Conservation (phyloP, 1,139 yeast genomes). For the Candida frijolesensis region DNA sequence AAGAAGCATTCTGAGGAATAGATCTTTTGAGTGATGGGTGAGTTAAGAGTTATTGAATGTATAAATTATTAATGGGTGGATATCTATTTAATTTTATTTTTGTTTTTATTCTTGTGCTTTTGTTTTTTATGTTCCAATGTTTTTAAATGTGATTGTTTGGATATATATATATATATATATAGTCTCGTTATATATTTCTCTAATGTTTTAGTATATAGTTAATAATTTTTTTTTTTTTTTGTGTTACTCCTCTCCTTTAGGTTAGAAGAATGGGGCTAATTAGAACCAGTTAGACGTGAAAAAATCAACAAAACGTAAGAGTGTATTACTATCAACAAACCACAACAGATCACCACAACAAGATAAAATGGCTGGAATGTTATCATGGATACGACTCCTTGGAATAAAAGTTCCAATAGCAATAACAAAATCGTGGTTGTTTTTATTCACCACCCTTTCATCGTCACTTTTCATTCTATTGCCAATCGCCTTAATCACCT, state of each 20-base stretch:
- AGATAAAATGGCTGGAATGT: not conserved
- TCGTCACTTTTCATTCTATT: constrained; percentile 23
- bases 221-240: not conserved
- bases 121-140: constrained; percentile 2
- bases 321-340: not conserved
- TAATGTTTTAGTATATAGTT: constrained; percentile 7
- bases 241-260: not conserved
- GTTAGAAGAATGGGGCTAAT: too few relatives aligned
- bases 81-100: constrained; percentile 1
- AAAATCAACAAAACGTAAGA: not conserved
- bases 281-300: not conserved
- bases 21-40: not conserved
- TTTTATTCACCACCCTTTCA: constrained; percentile 18
- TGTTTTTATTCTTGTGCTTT: constrained; percentile 1
- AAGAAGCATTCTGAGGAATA: not conserved
- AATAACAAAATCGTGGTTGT: constrained; percentile 22
- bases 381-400: constrained; percentile 11
- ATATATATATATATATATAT: constrained; percentile 6
- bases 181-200: constrained; percentile 5
- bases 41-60: not conserved
- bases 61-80: not conserved
- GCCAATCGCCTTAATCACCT: constrained; percentile 29
- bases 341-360: not conserved
- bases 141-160: constrained; percentile 1
- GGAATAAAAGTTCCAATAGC: constrained; percentile 15